phyloP scores from a whole-genome alignment of 129 eudicot species.

The Tanacetum coccineum region DNA sequence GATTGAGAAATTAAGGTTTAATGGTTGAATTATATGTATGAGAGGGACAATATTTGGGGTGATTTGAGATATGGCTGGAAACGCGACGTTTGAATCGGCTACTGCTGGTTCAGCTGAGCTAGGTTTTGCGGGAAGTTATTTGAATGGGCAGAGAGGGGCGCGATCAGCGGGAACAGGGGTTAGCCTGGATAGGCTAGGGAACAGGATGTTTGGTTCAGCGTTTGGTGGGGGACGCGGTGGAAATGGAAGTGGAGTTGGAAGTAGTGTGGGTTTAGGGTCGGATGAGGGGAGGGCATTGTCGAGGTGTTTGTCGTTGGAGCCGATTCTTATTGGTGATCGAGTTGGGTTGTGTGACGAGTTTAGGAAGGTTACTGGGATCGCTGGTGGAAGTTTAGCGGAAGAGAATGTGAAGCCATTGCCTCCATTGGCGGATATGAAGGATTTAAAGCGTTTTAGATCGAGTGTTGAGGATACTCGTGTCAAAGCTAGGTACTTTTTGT shows the following conservation, averaged over 20 bases:
- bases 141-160: constrained; percentile 58
- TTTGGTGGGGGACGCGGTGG: constrained; percentile 39
- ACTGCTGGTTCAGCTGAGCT: constrained; percentile 59
- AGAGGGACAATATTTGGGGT: constrained; percentile 9
- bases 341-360: constrained; percentile 43
- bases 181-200: constrained; percentile 51
- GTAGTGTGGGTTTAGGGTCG: background rate
- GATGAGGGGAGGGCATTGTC: constrained; percentile 45
- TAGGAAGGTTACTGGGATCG: constrained; percentile 49
- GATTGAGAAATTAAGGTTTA: constrained; percentile 14
- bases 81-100: constrained; percentile 49
- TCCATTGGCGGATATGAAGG: constrained; percentile 43
- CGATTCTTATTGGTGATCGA: constrained; percentile 46
- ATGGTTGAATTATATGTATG: constrained; percentile 12
- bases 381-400: constrained; percentile 43
- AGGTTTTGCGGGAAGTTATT: constrained; percentile 45
- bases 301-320: constrained; percentile 59
- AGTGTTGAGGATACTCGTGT: constrained; percentile 47
- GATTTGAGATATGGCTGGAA: constrained; percentile 59
- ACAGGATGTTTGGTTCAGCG: constrained; percentile 54
- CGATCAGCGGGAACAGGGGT: constrained; percentile 33
- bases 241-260: constrained; percentile 25
- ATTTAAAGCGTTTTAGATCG: constrained; percentile 51
- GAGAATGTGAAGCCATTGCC: constrained; percentile 51
- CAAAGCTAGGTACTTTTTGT: constrained; percentile 63